A percentile compares a stretch with the other conserved stretches of the same genome.
Conservation (phyloP, 129 eudicot species). For the Artemisia tridentata region DNA sequence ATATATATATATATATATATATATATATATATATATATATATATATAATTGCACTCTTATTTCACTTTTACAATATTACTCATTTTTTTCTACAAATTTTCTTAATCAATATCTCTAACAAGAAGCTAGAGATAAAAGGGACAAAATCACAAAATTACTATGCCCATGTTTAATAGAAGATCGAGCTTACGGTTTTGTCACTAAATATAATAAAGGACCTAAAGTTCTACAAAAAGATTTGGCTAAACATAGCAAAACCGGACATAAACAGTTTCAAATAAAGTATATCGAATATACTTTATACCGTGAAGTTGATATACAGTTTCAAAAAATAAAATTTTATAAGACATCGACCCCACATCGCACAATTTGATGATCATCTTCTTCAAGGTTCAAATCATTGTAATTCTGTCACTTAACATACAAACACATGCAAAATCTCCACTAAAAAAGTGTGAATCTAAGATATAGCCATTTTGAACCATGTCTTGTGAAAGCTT, state of each 20-base stretch:
- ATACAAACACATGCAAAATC: constrained; percentile 29
- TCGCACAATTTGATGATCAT: not conserved
- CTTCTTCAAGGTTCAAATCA: constrained; percentile 25
- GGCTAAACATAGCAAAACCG: not conserved
- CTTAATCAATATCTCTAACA: too few species aligned
- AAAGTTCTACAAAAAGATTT: too few species aligned
- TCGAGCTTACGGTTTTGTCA: too few species aligned
- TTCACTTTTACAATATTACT: too few species aligned
- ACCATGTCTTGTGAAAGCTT: constrained; percentile 24
- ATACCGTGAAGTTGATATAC: not conserved
- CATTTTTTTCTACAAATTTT: too few species aligned
- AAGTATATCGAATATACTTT: not conserved
- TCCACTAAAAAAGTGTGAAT: constrained; percentile 25
- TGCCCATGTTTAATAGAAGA: too few species aligned
- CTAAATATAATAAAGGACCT: too few species aligned
- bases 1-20: too few species aligned
- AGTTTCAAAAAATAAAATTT: not conserved
- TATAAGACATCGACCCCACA: not conserved
- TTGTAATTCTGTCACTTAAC: constrained; percentile 27
- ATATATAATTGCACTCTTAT: too few species aligned
- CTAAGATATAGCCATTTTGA: constrained; percentile 20
- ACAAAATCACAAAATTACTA: too few species aligned
- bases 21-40: too few species aligned
- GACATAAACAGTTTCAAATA: not conserved
- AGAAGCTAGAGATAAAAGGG: too few species aligned